Evolutionary conservation across 768 basidiomycete genomes (phyloP), one percentile per base, ranked within the genome.

Genomic region (Inosperma sp.): DNA sequence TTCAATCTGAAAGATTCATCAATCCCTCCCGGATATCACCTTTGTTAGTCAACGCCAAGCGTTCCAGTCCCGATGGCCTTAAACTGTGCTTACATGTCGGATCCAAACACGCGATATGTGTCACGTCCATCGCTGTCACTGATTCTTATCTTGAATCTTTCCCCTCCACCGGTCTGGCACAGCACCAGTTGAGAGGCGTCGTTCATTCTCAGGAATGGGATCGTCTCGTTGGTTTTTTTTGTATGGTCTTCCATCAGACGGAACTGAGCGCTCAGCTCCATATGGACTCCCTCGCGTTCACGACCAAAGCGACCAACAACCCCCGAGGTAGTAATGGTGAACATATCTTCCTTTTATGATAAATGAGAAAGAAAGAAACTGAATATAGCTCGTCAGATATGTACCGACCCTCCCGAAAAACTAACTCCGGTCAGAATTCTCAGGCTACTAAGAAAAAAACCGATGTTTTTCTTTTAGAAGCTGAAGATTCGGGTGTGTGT

Each of bases 171-270:
- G 45, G 45, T 3, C 16, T 47, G 2, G 13, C 30, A 3, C 45
- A 47, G 19, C 30, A 47, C 29, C 17, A 33, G 30, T 22, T 47
- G 9, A 31, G 29, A 14, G 19, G 30, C 12, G 21, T 47, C 5
- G 8, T 47, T 5, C 45, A 47, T 12, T 19, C 10, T 5, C 45
- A 47, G 34, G 45, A 47, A 12, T 47, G 45, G 45, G 45, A 47
- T 9, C 14, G 29, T 4, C 9, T 47, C n/a, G 30, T 33, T 7
- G 45, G 16, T 5, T 47, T 33, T 8, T 47, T 30, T 21, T 47
- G 45, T n/a, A 47, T 47, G 45, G 23, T 47, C 4, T 47, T 47
- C 45, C n/a, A 30, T 16, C 22, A 14, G 7, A 3, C 4, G 17
- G 31, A 19, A 6, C 17, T 47, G 8, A 5, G 6, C 5, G 45